Base-by-base conservation (phyloP, 2,329 filamentous ascomycete genomes). In the Claviceps sp. region DNA sequence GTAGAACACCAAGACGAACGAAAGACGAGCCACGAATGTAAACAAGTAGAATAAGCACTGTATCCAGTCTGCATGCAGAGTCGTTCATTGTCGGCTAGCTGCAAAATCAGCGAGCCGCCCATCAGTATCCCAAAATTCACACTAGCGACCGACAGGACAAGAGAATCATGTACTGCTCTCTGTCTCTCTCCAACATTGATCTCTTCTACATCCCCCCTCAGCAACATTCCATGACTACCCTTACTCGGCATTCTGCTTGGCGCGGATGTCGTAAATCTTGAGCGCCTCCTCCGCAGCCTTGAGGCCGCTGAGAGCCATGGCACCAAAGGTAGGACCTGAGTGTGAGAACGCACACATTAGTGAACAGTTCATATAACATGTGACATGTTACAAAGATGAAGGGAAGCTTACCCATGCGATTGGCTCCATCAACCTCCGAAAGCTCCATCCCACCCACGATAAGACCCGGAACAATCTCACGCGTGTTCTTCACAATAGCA, bases 371-470 rank as follows among this genome's bases (percentile, higher is more conserved):
- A 26, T 9, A 16, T 2, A 14, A 9, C 16, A 16, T 20, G 36
- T 36, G 1, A 8, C 7, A 39, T 8, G 23, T 2, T 6, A 16
- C 16, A 14, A 16, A 14, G 5, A 16, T 14, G 16, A 8, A 20
- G 29, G 5, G 8, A n/a, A 16, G 56, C 68, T 53, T 61, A 65
- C 83, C 90, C 89, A 95, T 95, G 50, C 89, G 80, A 72, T 94
- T 94, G 55, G 88, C 87, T 17, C 88, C 89, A 62, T 95, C 89
- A 36, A 95, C 82, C 70, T 95, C 89, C 53, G 83, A 87, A 58
- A 95, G 74, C 69, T 95, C 89, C 89, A 96, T 96, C 40, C 89
- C 90, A 50, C 89, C 90, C n/a, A 94, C 85, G 61, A 95, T 88
- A 57, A 96, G 73, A 29, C 90, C 89, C 5, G 88, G 88, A 14